Evolutionary conservation across 2,329 filamentous ascomycete genomes (phyloP), one percentile per base, ranked within the genome.

Genomic region (Talaromyces sp.): DNA sequence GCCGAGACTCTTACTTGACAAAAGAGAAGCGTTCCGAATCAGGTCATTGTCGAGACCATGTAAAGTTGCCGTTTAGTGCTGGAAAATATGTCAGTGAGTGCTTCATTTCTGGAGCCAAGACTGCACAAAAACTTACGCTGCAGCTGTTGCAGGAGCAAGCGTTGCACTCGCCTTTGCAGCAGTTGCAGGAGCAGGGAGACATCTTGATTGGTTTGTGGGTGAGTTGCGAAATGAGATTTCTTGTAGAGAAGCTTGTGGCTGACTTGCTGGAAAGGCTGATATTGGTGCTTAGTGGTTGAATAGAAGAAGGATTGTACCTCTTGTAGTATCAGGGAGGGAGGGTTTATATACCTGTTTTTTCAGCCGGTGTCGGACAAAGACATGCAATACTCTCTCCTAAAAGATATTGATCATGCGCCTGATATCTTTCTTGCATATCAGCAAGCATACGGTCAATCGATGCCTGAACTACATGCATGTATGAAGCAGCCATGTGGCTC

Each of bases 151-250:
- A 80, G 58, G 75, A 73, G 76, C 78, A 80, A 62, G 71, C 72
- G 69, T 73, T 74, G 76, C 78, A 79, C 63, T 74, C 67, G 68
- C 75, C 75, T 68, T 72, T 69, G 76, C 77, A 79, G 75, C 74
- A 75, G 75, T 73, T 77, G 76, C 78, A 80, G 59, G 65, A 58
- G 73, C 77, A 79, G 73, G 77, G 77, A 75, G 71, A 71, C 77
- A 79, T 80, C 62, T 68, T 77, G 73, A 69, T 69, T 69, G 69
- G 57, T 64, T 35, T 41, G 33, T 41, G n/a, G 25, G 37, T n/a
- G 41, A 27, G 15, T 52, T 63, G 19, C 7, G 15, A 62, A 43
- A 25, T 56, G n/a, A 22, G 17, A 56, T 56, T 56, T 39, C 33
- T 39, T 25, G 33, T 22, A 56, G 5, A 56, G 19, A 62, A 54